Evolutionary conservation across 2,329 filamentous ascomycete species (phyloP), one percentile per base, ranked within the genome.

Genomic region (Scytalidium sp.): DNA sequence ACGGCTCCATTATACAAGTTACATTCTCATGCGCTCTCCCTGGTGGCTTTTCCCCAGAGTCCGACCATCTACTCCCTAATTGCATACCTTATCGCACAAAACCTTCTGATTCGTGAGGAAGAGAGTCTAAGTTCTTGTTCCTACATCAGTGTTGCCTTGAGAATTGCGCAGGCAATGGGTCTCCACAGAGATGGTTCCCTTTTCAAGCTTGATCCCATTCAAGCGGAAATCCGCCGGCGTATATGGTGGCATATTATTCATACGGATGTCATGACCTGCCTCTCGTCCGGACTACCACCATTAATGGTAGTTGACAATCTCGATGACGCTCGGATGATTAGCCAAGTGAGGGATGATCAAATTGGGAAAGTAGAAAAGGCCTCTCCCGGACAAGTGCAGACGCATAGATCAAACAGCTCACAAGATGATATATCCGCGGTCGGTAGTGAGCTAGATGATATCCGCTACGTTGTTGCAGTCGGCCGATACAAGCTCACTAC

Each of bases 181-280:
- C 62, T 77, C 6, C 70, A 75, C 50, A 67, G 65, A 10, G 73
- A 76, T 46, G 66, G 67, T 3, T 61, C 66, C 23, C 67, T 64
- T 4, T 58, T 58, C 5, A 59, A 62, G 1, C 66, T 70, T 43
- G 57, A 66, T 0, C 40, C 48, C 13, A 84, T 78, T 53, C 75
- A 83, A 51, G 73, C 73, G 4, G 78, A 84, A 63, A 75, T 83
- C 65, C 75, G 82, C n/a, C 73, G 81, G 13, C 73, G 82, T 2
- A 60, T 85, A 0, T 85, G 81, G 77, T 79, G 78, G 67, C 78
- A 83, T 53, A 72, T 85, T 11, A 67, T 82, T 39, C 69, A 76
- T 3, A 67, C 85, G 0, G 83, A 87, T 56, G 64, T 79, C 3
- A 46, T 73, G 77, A 11, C 72, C 75, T 0, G 73, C 77, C 3